Evolutionary conservation across 345 rosid species (phyloP).

Genomic region (Salix viminalis): DNA sequence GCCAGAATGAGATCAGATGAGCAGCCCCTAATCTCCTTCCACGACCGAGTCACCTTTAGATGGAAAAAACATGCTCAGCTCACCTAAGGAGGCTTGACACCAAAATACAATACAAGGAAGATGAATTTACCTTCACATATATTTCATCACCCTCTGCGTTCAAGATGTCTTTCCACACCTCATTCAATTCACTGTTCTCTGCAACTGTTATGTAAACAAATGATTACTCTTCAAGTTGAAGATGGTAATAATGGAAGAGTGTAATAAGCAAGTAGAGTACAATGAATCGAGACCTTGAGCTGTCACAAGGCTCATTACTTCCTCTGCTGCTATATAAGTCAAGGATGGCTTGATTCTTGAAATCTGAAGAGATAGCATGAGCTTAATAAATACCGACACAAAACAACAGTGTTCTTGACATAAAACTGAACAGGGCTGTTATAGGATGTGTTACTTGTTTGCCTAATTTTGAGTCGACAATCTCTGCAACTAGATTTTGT

Average conservation of each 20-base stretch:
- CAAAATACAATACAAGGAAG: background rate
- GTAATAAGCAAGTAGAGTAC: background rate
- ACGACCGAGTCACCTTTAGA: background rate
- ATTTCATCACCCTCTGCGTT: conserved; percentile 95
- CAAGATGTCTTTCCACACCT: conserved; percentile 91
- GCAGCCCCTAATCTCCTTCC: background rate
- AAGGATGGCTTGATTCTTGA: conserved; percentile 76
- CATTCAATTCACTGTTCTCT: conserved; percentile 75
- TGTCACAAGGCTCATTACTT: conserved; percentile 95
- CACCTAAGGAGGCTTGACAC: background rate
- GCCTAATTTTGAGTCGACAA: conserved; percentile 83
- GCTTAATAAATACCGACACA: background rate
- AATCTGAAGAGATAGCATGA: conserved; percentile 46
- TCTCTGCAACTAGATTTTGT: conserved; percentile 90
- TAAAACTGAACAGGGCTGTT: conserved; percentile 10
- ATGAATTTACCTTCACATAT: conserved; percentile 63
- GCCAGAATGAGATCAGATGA: background rate
- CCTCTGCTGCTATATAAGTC: conserved; percentile 85
- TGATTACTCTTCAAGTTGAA: conserved; percentile 6
- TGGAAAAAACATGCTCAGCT: background rate
- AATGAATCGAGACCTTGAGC: conserved; percentile 70
- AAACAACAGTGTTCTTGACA: conserved; percentile 4
- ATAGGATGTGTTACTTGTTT: conserved; percentile 59
- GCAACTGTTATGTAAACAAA: conserved; percentile 49
- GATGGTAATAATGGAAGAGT: background rate